Percentiles rank a stretch among this genome's conserved stretches.
These are phyloP conservation scores for Phtheirospermum japonicum DNA, from an alignment of 257 asterid species.

Conservation along the genomic window DNA sequence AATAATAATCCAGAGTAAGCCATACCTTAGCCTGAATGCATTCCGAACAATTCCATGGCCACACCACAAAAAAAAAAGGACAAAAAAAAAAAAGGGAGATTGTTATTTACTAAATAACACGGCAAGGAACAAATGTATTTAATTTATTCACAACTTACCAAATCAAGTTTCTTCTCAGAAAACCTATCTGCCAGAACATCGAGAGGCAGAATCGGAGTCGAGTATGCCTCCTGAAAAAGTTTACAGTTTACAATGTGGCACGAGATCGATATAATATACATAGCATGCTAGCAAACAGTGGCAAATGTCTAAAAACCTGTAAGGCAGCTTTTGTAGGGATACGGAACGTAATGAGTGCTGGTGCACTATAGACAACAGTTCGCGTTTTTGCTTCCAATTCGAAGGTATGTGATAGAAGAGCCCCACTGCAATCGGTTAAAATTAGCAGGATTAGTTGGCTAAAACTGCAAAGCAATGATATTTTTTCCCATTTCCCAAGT, in stretches of 20 bases:
- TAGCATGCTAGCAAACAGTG: neutral
- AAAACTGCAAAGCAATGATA: too few relatives aligned
- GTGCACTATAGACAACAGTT: slow-evolving; percentile 61
- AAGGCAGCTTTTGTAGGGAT: slow-evolving; percentile 73
- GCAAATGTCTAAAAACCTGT: slow-evolving; percentile 62
- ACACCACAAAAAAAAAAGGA: neutral
- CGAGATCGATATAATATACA: slow-evolving; percentile 3
- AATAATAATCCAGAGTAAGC: neutral
- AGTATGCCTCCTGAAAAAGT: slow-evolving; percentile 67
- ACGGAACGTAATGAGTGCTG: slow-evolving; percentile 86
- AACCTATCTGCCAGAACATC: slow-evolving; percentile 82
- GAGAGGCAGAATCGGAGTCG: slow-evolving; percentile 82
- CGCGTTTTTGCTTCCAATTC: slow-evolving; percentile 81
- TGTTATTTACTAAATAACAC: neutral
- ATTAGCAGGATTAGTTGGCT: neutral
- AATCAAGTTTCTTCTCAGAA: slow-evolving; percentile 78
- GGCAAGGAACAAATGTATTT: too few relatives aligned
- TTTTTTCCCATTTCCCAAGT: too few relatives aligned
- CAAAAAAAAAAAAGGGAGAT: too few relatives aligned
- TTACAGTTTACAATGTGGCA: neutral
- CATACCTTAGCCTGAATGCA: neutral
- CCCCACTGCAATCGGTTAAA: slow-evolving; percentile 47
- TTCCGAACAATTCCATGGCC: neutral
- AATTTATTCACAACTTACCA: slow-evolving; percentile 39
- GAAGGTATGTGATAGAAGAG: slow-evolving; percentile 68